These are phyloP conservation scores for Melastoma malabathricum DNA, from an alignment of 345 rosid genomes.

Conservation along the genomic window DNA sequence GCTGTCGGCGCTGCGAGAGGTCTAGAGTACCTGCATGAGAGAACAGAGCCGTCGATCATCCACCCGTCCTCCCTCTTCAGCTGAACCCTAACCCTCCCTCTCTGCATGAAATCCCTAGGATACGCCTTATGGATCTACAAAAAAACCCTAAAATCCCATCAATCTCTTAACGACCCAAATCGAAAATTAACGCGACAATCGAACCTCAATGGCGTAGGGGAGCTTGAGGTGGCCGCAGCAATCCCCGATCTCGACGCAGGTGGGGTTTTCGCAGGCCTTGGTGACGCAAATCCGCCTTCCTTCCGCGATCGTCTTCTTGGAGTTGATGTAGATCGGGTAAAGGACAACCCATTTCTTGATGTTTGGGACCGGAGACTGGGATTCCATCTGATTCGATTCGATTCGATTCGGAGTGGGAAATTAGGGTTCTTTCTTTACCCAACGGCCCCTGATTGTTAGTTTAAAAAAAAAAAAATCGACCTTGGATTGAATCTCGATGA, in stretches of 20 bases:
- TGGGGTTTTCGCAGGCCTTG: constrained; percentile 82
- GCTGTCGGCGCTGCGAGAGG: constrained; percentile 8
- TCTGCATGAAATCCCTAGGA: constrained; percentile 90
- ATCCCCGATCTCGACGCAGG: constrained; percentile 67
- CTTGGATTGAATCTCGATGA: too few relatives aligned
- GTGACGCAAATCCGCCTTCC: constrained; percentile 60
- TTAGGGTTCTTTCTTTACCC: too few relatives aligned
- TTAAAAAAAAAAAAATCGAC: too few relatives aligned
- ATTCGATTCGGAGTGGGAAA: too few relatives aligned
- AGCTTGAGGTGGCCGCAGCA: constrained; percentile 69
- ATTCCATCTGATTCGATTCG: constrained; percentile 29
- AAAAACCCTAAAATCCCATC: not conserved
- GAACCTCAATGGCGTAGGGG: constrained; percentile 64
- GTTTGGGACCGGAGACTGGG: constrained; percentile 11
- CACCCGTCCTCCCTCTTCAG: constrained; percentile 79
- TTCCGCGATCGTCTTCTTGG: constrained; percentile 82
- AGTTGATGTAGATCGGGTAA: constrained; percentile 78
- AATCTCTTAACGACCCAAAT: too few relatives aligned
- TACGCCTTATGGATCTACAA: constrained; percentile 75
- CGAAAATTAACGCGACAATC: not conserved
- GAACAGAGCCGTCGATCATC: not conserved
- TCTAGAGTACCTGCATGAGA: constrained; percentile 8
- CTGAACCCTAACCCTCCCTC: constrained; percentile 75
- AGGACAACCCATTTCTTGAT: constrained; percentile 73
- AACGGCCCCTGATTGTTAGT: too few relatives aligned